Percentiles rank a stretch among this genome's conserved stretches.
These are phyloP conservation scores for Ogataea nitratoaversa DNA, from an alignment of 805 yeast species.

Conservation along the genomic window DNA sequence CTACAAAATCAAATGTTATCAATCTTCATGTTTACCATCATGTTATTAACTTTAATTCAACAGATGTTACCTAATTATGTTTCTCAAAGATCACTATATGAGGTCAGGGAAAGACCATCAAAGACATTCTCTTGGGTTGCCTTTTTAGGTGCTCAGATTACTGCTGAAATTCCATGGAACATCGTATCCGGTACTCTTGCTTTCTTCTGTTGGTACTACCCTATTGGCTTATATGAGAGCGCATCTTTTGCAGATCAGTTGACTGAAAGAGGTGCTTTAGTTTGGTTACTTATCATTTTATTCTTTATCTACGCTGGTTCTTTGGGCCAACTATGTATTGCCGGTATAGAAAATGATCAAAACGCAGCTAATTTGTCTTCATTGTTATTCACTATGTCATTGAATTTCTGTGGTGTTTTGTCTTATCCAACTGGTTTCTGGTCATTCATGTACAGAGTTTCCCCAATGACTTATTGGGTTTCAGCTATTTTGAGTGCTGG, in stretches of 20 bases:
- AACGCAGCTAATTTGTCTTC: slow-evolving; percentile 62
- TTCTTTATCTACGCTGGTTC: slow-evolving; percentile 55
- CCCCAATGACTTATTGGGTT: slow-evolving; percentile 67
- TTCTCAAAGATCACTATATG: slow-evolving; percentile 60
- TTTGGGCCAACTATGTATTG: slow-evolving; percentile 53
- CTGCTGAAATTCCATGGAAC: slow-evolving; percentile 67
- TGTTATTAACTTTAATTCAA: slow-evolving; percentile 52
- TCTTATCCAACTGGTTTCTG: slow-evolving; percentile 64
- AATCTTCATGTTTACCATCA: slow-evolving; percentile 61
- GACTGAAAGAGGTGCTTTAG: slow-evolving; percentile 54
- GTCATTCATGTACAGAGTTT: slow-evolving; percentile 71
- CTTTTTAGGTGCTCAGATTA: slow-evolving; percentile 56
- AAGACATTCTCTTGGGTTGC: slow-evolving; percentile 66
- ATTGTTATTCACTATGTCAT: slow-evolving; percentile 54
- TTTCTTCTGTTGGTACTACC: slow-evolving; percentile 66
- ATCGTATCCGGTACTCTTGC: slow-evolving; percentile 57
- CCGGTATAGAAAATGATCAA: slow-evolving; percentile 55
- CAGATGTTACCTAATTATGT: slow-evolving; percentile 63
- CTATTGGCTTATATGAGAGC: slow-evolving; percentile 60
- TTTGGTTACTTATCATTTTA: slow-evolving; percentile 36
- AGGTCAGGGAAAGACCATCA: slow-evolving; percentile 70
- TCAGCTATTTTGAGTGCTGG: slow-evolving; percentile 52
- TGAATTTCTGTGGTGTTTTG: slow-evolving; percentile 78
- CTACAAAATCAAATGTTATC: slow-evolving; percentile 82
- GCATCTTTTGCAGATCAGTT: slow-evolving; percentile 45